Conservation (phyloP, 2,329 filamentous ascomycete genomes). For the Herpotrichia juniperi region DNA sequence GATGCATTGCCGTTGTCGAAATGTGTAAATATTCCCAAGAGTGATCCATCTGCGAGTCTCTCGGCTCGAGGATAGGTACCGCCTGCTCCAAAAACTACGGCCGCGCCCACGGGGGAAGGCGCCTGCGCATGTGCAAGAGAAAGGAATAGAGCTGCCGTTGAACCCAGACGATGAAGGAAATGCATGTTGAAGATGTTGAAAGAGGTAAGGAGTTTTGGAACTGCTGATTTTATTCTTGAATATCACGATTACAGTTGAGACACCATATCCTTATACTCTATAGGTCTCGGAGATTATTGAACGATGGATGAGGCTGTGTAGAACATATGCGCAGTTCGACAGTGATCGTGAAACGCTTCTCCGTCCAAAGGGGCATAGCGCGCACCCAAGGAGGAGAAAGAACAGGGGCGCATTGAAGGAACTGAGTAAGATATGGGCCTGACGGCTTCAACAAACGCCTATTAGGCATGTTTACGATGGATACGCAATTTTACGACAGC, state of each 20-base stretch:
- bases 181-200: neutral
- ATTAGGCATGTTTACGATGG: too few relatives aligned
- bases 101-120: conserved; percentile 17
- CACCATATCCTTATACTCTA: neutral
- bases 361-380: neutral
- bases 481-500: too few relatives aligned
- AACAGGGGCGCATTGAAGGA: neutral
- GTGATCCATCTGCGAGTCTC: conserved; percentile 31
- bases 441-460: too few relatives aligned
- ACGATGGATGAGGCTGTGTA: neutral
- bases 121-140: conserved; percentile 3
- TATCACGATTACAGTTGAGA: neutral
- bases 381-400: neutral
- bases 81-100: conserved; percentile 22
- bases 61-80: conserved; percentile 43
- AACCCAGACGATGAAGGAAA: neutral
- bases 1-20: conserved; percentile 22
- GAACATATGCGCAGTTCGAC: neutral
- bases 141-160: neutral
- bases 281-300: neutral
- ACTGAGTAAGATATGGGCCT: too few relatives aligned
- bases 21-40: conserved; percentile 38
- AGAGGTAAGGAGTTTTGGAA: neutral
- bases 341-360: neutral
- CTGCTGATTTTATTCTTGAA: neutral